Percentiles rank a stretch among this genome's conserved stretches.
Conservation (phyloP, 805 yeast species). For the Priceomyces medius region DNA sequence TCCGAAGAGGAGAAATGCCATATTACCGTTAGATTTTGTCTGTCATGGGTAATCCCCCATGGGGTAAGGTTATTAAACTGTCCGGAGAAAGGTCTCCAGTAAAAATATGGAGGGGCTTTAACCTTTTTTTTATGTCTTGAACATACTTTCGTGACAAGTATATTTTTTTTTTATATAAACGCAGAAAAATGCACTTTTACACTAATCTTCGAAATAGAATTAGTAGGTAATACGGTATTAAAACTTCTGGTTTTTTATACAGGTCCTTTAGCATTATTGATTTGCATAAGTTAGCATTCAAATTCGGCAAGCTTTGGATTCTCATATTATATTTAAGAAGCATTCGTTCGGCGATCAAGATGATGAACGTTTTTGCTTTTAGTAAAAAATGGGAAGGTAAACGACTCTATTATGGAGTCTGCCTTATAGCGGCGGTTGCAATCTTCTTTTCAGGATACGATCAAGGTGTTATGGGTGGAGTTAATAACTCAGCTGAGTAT, state of each 20-base stretch:
- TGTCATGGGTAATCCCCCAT: background rate
- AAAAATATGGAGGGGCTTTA: background rate
- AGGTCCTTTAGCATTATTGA: no score
- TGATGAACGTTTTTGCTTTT: background rate
- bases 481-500: conserved; percentile 10
- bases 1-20: background rate
- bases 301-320: background rate
- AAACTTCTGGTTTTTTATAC: no score
- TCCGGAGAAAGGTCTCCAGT: background rate
- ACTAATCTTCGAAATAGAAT: no score
- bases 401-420: background rate
- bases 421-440: background rate
- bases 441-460: conserved; percentile 21
- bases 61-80: background rate
- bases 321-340: background rate
- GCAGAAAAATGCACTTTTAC: no score
- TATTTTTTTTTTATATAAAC: no score
- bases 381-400: background rate
- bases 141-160: background rate
- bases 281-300: background rate
- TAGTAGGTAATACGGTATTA: no score
- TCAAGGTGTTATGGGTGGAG: conserved; percentile 1
- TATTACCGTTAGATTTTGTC: background rate
- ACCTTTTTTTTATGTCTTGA: background rate
- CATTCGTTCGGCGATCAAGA: background rate